phyloP scores from a whole-genome alignment of 2,329 filamentous ascomycete species.

The Alternaria gansuensis region DNA sequence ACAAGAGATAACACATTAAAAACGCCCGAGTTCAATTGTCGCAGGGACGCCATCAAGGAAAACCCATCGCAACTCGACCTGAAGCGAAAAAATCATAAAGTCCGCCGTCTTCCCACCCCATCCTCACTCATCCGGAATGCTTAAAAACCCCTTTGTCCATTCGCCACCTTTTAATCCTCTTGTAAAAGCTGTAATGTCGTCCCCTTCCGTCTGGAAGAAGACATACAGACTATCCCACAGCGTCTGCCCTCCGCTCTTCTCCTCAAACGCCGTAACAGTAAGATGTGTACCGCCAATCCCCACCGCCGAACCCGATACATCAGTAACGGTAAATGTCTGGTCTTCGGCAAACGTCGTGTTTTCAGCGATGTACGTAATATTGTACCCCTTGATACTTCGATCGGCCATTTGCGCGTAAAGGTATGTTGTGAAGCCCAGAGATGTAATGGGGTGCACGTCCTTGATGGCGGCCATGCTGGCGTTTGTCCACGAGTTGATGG shows the following conservation, averaged over 20 bases:
- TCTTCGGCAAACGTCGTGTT: conserved; percentile 47
- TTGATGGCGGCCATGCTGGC: conserved; percentile 41
- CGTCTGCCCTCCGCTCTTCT: conserved; percentile 21
- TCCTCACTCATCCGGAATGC: conserved; percentile 34
- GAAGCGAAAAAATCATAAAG: background rate
- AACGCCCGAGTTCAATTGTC: background rate
- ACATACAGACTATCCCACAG: conserved; percentile 45
- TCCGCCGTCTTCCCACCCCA: background rate
- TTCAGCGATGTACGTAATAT: conserved; percentile 52
- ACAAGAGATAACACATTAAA: background rate
- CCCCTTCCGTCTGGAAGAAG: conserved; percentile 44
- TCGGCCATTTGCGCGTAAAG: conserved; percentile 55
- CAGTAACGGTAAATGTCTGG: conserved; percentile 48
- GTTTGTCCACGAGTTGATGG: conserved; percentile 54
- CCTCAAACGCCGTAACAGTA: conserved; percentile 49
- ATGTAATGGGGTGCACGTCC: conserved; percentile 52
- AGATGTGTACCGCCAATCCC: conserved; percentile 54
- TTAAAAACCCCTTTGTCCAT: conserved; percentile 41
- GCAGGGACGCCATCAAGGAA: background rate
- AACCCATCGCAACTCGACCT: background rate
- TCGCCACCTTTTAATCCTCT: conserved; percentile 37
- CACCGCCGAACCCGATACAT: conserved; percentile 36
- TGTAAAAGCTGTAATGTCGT: conserved; percentile 46
- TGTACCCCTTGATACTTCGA: conserved; percentile 51
- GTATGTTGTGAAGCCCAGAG: conserved; percentile 55